Evolutionary conservation across 2,329 filamentous ascomycete genomes (phyloP).

Genomic region (Pyricularia grisea): DNA sequence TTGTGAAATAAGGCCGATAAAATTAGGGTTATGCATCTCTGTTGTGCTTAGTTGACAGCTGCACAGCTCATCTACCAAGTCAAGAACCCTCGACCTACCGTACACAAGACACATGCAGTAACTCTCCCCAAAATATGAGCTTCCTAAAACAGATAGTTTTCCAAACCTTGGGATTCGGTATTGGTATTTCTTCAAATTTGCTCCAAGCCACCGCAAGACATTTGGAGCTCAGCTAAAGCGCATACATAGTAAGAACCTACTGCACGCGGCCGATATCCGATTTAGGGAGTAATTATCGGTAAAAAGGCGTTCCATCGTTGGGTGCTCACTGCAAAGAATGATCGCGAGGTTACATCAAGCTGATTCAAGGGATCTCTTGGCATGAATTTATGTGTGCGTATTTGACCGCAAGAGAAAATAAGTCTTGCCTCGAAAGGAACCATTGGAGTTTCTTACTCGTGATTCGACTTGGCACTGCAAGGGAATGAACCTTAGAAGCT

Average conservation of each 20-base stretch:
- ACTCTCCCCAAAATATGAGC: not conserved
- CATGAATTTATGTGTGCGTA: not conserved
- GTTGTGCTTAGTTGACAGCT: not conserved
- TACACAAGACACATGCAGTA: not conserved
- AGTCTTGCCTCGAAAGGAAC: not conserved
- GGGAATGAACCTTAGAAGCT: not conserved
- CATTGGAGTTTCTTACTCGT: not conserved
- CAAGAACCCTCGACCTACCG: not conserved
- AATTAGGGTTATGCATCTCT: not conserved
- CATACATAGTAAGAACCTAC: not conserved
- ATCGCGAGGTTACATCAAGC: not conserved
- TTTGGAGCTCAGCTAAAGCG: not conserved
- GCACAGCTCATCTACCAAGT: not conserved
- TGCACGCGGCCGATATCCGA: not conserved
- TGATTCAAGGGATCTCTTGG: not conserved
- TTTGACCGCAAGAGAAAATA: not conserved
- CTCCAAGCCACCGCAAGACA: not conserved
- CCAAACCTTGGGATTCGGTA: not conserved
- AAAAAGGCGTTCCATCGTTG: not conserved
- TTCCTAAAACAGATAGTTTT: not conserved
- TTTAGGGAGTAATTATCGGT: not conserved
- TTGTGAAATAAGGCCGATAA: not conserved
- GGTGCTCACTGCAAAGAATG: not conserved
- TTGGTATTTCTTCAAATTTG: not conserved
- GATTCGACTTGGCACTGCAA: not conserved